A percentile compares a stretch with the other conserved stretches of the same genome.
These are phyloP conservation scores for Parathielavia hyrcaniae DNA, from an alignment of 495 filamentous ascomycete species.

Conservation along the genomic window DNA sequence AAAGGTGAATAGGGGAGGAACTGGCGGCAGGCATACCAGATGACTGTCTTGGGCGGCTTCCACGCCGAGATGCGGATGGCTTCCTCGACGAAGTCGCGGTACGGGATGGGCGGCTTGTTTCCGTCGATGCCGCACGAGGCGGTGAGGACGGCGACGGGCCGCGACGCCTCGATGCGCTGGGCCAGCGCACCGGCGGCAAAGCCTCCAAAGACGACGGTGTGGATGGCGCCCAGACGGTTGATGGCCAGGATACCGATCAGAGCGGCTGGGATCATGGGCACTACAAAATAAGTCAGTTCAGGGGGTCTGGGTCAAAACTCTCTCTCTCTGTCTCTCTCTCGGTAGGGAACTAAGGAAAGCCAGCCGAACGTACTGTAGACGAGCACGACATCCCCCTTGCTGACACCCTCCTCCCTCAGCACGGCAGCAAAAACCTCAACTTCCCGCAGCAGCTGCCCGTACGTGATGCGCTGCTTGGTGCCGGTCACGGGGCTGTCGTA, in stretches of 20 bases:
- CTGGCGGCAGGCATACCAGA: constrained; percentile 44
- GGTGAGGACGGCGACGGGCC: constrained; percentile 70
- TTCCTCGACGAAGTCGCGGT: constrained; percentile 66
- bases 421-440: constrained; percentile 80
- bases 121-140: constrained; percentile 92
- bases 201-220: constrained; percentile 88
- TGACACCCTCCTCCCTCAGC: constrained; percentile 73
- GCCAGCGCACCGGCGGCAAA: constrained; percentile 77
- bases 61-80: constrained; percentile 53
- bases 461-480: constrained; percentile 65
- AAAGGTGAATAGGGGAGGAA: not conserved
- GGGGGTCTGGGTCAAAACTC: not conserved
- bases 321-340: too few relatives aligned
- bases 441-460: constrained; percentile 69
- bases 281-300: constrained; percentile 39
- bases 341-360: not conserved
- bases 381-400: constrained; percentile 82
- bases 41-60: constrained; percentile 60
- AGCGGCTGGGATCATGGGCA: constrained; percentile 94
- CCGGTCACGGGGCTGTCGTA: constrained; percentile 85
- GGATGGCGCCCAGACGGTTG: constrained; percentile 76
- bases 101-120: constrained; percentile 63
- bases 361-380: constrained; percentile 75
- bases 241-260: constrained; percentile 78
- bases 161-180: constrained; percentile 79